These are phyloP conservation scores for Achaetomiella virescens DNA, from an alignment of 495 filamentous ascomycete genomes.

Conservation along the genomic window DNA sequence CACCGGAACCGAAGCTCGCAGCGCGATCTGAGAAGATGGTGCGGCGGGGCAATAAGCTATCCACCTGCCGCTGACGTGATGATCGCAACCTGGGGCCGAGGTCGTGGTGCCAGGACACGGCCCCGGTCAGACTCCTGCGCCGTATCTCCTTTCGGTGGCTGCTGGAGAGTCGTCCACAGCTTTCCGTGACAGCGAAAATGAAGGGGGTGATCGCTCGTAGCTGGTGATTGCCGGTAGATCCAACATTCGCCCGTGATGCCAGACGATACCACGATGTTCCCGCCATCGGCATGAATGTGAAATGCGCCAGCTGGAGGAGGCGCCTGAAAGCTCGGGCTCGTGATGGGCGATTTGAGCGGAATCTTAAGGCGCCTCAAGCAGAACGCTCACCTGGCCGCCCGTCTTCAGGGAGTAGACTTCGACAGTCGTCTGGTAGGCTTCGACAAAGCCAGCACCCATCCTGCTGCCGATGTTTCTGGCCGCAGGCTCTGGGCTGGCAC, in stretches of 20 bases:
- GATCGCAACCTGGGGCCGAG: conserved; percentile 54
- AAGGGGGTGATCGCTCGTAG: conserved; percentile 26
- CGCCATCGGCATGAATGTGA: conserved; percentile 59
- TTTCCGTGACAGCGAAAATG: conserved; percentile 68
- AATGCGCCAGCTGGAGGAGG: conserved; percentile 66
- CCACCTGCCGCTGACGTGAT: conserved; percentile 72
- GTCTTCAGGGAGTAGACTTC: conserved; percentile 76
- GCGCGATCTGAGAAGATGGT: conserved; percentile 60
- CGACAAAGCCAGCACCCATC: conserved; percentile 33
- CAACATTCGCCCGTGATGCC: conserved; percentile 80
- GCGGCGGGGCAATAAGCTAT: conserved; percentile 75
- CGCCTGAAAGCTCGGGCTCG: conserved; percentile 48
- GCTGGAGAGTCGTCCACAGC: conserved; percentile 76
- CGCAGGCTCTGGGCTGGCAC: conserved; percentile 21
- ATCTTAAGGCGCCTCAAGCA: conserved; percentile 54
- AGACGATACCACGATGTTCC: conserved; percentile 65
- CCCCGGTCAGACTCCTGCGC: conserved; percentile 41
- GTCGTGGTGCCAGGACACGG: conserved; percentile 31
- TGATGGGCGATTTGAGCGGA: conserved; percentile 42
- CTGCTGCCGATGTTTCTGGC: conserved; percentile 11
- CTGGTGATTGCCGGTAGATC: conserved; percentile 51
- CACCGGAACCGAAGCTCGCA: conserved; percentile 53
- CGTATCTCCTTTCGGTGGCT: conserved; percentile 39
- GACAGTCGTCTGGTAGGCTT: conserved; percentile 73
- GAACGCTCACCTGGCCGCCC: conserved; percentile 57